Evolutionary conservation across 1,139 yeast genomes (phyloP).

Genomic region (Saccharomyces pastorianus): DNA sequence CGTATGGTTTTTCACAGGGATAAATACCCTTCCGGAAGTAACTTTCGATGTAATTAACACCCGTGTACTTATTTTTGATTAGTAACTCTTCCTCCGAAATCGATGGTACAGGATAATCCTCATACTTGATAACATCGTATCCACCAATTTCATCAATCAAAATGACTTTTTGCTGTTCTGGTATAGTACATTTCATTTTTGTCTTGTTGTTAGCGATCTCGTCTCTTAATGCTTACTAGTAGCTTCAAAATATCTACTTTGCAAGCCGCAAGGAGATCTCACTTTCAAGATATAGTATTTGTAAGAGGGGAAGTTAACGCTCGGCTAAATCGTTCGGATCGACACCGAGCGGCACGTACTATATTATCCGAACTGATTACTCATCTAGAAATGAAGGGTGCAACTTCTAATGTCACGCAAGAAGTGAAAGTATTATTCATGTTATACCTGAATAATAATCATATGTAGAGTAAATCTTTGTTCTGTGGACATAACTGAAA

Average conservation of each 20-base stretch:
- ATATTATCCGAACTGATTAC: not conserved
- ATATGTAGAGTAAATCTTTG: not conserved
- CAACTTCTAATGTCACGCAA: not conserved
- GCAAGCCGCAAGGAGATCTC: not conserved
- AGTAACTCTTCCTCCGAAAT: constrained; percentile 50
- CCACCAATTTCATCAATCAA: constrained; percentile 48
- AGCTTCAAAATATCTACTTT: no score
- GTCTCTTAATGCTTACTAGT: no score
- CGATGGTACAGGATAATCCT: constrained; percentile 51
- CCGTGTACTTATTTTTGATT: constrained; percentile 64
- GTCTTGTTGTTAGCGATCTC: no score
- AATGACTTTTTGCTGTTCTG: constrained; percentile 52
- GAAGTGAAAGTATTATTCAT: not conserved
- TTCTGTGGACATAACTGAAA: not conserved
- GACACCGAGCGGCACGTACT: not conserved
- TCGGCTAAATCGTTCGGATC: not conserved
- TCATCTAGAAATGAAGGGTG: not conserved
- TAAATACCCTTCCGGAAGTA: constrained; percentile 77
- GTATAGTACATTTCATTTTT: constrained; percentile 31
- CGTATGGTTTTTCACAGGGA: constrained; percentile 49
- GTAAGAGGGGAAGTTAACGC: not conserved
- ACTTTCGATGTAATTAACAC: constrained; percentile 74
- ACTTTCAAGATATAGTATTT: not conserved
- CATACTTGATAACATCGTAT: constrained; percentile 46
- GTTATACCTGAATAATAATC: not conserved